Conservation (phyloP, 2,329 filamentous ascomycete genomes). For the Fusarium tricinctum region DNA sequence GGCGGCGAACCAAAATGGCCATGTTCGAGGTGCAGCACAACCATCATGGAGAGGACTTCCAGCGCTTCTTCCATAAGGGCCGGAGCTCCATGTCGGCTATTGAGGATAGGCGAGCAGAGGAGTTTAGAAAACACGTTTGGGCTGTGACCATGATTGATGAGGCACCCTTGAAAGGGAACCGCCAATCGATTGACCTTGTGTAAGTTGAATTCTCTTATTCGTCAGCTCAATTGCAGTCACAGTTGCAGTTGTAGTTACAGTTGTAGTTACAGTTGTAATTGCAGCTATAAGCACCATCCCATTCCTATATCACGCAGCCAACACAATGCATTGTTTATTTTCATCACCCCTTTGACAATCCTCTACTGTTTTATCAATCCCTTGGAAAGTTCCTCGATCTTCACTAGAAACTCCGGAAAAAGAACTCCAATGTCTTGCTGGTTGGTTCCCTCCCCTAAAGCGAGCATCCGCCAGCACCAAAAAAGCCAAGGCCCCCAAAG, state of each 20-base stretch:
- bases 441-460: neutral
- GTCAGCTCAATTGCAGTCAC: neutral
- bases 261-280: neutral
- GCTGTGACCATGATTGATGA: slow-evolving; percentile 50
- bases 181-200: slow-evolving; percentile 43
- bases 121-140: slow-evolving; percentile 49
- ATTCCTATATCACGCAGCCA: slow-evolving; percentile 9
- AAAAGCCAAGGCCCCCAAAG: too few relatives aligned
- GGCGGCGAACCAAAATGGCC: slow-evolving; percentile 12
- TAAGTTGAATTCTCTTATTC: slow-evolving; percentile 36
- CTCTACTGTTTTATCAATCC: neutral
- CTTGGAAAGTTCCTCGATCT: neutral
- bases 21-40: slow-evolving; percentile 50
- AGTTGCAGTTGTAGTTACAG: neutral
- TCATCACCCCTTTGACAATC: neutral
- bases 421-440: neutral
- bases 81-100: slow-evolving; percentile 49
- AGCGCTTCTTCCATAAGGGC: slow-evolving; percentile 47
- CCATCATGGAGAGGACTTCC: slow-evolving; percentile 48
- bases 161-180: slow-evolving; percentile 34
- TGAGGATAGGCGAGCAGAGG: slow-evolving; percentile 48
- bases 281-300: slow-evolving; percentile 10
- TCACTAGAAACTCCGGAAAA: neutral
- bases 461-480: neutral
- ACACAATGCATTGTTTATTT: slow-evolving; percentile 13